Percentiles rank a stretch among this genome's conserved stretches.
Conservation (phyloP, 129 eudicot species). For the Mikania micrantha region DNA sequence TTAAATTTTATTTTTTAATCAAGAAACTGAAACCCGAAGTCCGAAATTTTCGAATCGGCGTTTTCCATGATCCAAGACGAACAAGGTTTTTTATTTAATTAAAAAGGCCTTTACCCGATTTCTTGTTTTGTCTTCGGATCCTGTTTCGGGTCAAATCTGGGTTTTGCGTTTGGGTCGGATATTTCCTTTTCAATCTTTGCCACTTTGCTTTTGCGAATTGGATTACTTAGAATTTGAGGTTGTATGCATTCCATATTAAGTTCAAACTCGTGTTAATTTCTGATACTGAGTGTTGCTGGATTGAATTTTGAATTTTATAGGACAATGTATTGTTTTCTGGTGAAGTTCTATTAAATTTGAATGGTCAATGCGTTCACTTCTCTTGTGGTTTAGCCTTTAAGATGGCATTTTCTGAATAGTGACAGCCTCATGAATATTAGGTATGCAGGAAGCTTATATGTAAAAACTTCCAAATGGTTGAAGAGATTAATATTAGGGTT, state of each 20-base stretch:
- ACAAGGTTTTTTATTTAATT: conserved; percentile 5
- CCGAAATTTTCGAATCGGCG: conserved; percentile 19
- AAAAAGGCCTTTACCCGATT: conserved; percentile 17
- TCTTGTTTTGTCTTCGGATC: conserved; percentile 15
- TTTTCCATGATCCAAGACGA: conserved; percentile 19
- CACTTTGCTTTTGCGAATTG: background rate
- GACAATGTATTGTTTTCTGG: background rate
- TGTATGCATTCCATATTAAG: background rate
- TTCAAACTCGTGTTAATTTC: background rate
- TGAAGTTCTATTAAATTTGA: background rate
- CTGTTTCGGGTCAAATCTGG: conserved; percentile 21
- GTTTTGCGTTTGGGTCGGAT: conserved; percentile 7
- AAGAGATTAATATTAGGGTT: no score
- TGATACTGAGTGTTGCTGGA: background rate
- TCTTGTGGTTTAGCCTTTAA: background rate
- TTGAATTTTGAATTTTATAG: conserved; percentile 4
- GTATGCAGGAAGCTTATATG: no score
- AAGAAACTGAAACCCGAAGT: conserved; percentile 17
- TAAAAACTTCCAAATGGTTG: no score
- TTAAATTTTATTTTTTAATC: background rate
- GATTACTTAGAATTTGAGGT: background rate
- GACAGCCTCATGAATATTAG: background rate
- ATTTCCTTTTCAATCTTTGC: background rate
- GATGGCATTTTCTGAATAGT: background rate
- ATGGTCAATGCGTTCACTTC: background rate